Evolutionary conservation across 2,329 filamentous ascomycete genomes (phyloP).

Genomic region (Aspergillus bombycis): DNA sequence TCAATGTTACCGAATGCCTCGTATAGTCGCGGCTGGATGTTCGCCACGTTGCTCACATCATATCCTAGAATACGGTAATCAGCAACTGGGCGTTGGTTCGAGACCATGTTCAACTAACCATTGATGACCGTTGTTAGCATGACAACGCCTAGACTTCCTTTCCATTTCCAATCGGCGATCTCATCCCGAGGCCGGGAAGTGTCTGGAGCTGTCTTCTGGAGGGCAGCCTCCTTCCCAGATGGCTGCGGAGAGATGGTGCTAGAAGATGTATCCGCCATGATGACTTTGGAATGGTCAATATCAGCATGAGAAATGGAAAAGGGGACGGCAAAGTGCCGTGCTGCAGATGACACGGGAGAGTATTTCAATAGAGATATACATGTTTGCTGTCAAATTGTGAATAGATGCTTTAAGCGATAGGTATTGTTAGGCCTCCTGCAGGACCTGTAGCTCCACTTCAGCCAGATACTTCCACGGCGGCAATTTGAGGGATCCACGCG

Average conservation of each 20-base stretch:
- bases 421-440: background rate
- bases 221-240: background rate
- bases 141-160: constrained; percentile 13
- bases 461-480: too few species aligned
- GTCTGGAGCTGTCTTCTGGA: background rate
- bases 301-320: background rate
- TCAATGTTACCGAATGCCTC: constrained; percentile 18
- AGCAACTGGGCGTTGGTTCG: background rate
- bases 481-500: background rate
- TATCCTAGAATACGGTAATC: constrained; percentile 9
- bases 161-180: constrained; percentile 19
- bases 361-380: background rate
- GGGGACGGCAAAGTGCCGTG: too few species aligned
- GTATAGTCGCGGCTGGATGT: constrained; percentile 20
- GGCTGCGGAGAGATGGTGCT: background rate
- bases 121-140: constrained; percentile 17
- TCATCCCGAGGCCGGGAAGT: background rate
- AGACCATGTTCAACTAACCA: constrained; percentile 4
- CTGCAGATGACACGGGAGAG: too few species aligned
- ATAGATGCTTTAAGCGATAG: background rate
- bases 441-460: too few species aligned
- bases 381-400: rapidly evolving
- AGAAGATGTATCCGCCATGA: background rate
- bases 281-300: background rate
- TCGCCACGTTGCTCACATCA: constrained; percentile 23